Percentiles rank a stretch among this genome's conserved stretches.
phyloP scores from a whole-genome alignment of 495 filamentous ascomycete species.

The Lasiosphaeria hispida region DNA sequence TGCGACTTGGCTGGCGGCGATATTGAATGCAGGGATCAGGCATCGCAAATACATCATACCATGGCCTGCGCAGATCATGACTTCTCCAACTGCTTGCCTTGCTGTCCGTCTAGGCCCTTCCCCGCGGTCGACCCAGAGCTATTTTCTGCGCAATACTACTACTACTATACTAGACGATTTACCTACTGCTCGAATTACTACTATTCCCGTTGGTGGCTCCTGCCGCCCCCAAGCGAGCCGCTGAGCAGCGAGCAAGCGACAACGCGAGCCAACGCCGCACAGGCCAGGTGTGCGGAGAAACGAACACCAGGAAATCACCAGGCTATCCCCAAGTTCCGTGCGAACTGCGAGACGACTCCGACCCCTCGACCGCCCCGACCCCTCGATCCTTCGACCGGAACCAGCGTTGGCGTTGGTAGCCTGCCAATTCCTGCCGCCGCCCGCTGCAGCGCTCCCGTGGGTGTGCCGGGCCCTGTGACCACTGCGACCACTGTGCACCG shows the following conservation, averaged over 20 bases:
- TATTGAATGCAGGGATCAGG: slow-evolving; percentile 17
- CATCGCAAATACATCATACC: slow-evolving; percentile 28
- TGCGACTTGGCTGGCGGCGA: neutral
- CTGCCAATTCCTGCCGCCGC: neutral
- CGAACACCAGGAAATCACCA: too few species aligned
- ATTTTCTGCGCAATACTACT: neutral
- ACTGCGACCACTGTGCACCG: neutral
- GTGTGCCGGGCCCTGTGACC: slow-evolving; percentile 10
- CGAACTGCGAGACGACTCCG: neutral
- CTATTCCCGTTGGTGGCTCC: neutral
- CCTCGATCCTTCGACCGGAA: slow-evolving; percentile 1
- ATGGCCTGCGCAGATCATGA: slow-evolving; percentile 15
- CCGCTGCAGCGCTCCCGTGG: slow-evolving; percentile 6
- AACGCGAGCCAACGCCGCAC: too few species aligned
- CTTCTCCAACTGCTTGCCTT: neutral
- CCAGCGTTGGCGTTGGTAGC: neutral
- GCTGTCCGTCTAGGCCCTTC: slow-evolving; percentile 7
- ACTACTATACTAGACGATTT: slow-evolving; percentile 1
- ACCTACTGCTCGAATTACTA: neutral
- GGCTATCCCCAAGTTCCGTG: neutral
- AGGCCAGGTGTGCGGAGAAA: too few species aligned
- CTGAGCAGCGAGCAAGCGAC: too few species aligned
- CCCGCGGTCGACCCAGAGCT: slow-evolving; percentile 4
- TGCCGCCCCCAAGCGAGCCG: neutral
- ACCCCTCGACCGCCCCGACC: neutral